These are phyloP conservation scores for Ophiostoma tasmaniense DNA, from an alignment of 2,329 filamentous ascomycete species.

Conservation along the genomic window DNA sequence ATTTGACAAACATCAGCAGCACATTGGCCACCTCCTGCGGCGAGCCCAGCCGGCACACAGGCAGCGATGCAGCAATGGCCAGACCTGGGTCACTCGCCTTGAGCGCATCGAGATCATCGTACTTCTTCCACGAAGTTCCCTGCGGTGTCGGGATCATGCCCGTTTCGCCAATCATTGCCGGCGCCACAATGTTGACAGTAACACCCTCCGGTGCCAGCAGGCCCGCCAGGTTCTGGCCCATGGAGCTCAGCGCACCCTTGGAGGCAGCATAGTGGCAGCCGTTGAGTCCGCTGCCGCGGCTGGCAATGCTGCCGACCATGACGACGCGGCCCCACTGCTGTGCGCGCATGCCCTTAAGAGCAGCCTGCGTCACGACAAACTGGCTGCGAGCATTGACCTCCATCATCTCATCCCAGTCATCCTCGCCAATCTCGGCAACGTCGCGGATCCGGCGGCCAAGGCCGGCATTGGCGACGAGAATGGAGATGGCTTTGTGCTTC, in stretches of 20 bases:
- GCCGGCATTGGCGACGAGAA: slow-evolving; percentile 59
- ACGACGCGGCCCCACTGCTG: slow-evolving; percentile 48
- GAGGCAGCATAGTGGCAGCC: slow-evolving; percentile 14
- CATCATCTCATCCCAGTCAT: slow-evolving; percentile 56
- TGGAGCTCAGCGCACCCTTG: slow-evolving; percentile 13
- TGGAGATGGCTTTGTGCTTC: slow-evolving; percentile 38
- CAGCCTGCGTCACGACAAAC: slow-evolving; percentile 53
- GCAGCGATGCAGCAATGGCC: slow-evolving; percentile 12
- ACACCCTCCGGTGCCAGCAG: slow-evolving; percentile 14
- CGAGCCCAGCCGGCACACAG: slow-evolving; percentile 12
- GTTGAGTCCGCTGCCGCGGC: slow-evolving; percentile 13
- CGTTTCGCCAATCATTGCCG: slow-evolving; percentile 15
- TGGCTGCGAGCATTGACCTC: slow-evolving; percentile 54
- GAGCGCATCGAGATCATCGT: slow-evolving; percentile 12
- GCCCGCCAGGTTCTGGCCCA: slow-evolving; percentile 15
- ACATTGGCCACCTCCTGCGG: slow-evolving; percentile 14
- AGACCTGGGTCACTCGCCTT: slow-evolving; percentile 12
- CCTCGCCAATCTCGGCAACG: slow-evolving; percentile 51
- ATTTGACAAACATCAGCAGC: slow-evolving; percentile 15
- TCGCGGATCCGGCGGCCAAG: slow-evolving; percentile 52
- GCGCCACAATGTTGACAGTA: slow-evolving; percentile 13
- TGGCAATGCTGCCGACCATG: slow-evolving; percentile 13
- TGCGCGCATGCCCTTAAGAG: slow-evolving; percentile 51
- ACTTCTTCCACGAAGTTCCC: slow-evolving; percentile 2
- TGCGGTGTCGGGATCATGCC: slow-evolving; percentile 13